Evolutionary conservation across 2,329 filamentous ascomycete species (phyloP), one percentile per base, ranked within the genome.

Genomic region (Epichloe gansuensis): DNA sequence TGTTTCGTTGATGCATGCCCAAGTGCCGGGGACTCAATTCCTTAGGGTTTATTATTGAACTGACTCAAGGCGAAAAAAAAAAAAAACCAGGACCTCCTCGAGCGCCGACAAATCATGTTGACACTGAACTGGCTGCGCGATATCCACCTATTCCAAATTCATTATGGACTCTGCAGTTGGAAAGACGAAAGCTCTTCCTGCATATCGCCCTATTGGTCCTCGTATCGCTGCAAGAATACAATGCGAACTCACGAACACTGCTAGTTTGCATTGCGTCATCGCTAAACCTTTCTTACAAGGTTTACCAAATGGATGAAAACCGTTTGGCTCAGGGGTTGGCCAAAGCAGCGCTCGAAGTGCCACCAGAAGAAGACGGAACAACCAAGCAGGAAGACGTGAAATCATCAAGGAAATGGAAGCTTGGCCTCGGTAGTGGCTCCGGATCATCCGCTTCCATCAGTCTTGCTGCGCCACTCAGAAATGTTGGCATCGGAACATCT

Each of bases 151-250:
- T 77, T 34, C 72, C 78, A 44, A 88, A 81, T 6, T 66, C 76
- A 2, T 72, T 93, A 11, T 78, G 75, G 59, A 72, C 75, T 9
- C 69, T 88, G 2, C 69, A 78, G 0, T 68, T 79, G 47, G 77
- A 81, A 50, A 85, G 83, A 61, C 75, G 83, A 45, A 76, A 77
- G 28, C 71, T 90, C 7, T 74, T 94, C 6, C 69, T 94, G 7
- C 85, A 93, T 60, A 79, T 82, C 0, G 71, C 89, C 42, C 71
- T 94, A 1, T 72, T 95, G 3, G 72, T 93, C 28, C 62, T 91
- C 5, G 70, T 95, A 2, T 90, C 86, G 2, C 70, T 94, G 13
- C 83, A 93, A 61, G 81, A 86, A 57, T 95, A 93, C 66, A 80
- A 76, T 43, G 80, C 86, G 4, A 83, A 88, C 61, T 86, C 87